Base-by-base conservation (phyloP, 169 alveolate genomes). In the Plasmodium sp. region DNA sequence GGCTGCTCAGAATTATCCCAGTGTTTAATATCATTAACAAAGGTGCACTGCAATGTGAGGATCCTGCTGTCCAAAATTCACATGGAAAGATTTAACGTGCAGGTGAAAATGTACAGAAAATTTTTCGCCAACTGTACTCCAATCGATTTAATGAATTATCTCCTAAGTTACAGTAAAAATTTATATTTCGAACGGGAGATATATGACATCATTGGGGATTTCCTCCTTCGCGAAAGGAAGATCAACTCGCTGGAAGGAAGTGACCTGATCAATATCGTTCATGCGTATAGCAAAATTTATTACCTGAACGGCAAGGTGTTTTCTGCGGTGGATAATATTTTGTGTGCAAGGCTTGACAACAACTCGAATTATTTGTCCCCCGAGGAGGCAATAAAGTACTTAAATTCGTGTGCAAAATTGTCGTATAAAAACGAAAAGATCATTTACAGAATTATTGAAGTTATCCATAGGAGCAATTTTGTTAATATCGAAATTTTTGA, bases 221-320 rank as follows among this genome's bases (percentile, higher is more conserved):
- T 80, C 12, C 16, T 90, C 62, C 39, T 77, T 7, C 77, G 74
- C 0, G 81, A 58, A 16, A 80, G 36, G 34, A 90, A 90, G 36
- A 67, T 90, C 27, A 43, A 80, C 51, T 80, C 83, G 27, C 82
- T 90, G 34, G 62, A 80, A 12, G 62, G 84, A 22, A n/a, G 18
- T 12, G 94, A 90, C 43, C 81, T 90, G 73, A 39, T 90, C n/a
- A 90, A 90, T 62, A 90, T 90, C 34, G 31, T 90, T 45, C 91
- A 90, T 80, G 94, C 94, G 18, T 90, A 80, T 81, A 90, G 94
- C 39, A 90, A 90, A 81, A 56, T 90, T 43, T 90, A 90, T 90
- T 90, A 90, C 73, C 33, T 90, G 22, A 58, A 90, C 82, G 54
- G 83, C 22, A 79, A 71, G 39, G 48, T 90, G 18, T 90, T 90